phyloP scores from a whole-genome alignment of 2,329 filamentous ascomycete genomes.

The Phialophora verrucosa region DNA sequence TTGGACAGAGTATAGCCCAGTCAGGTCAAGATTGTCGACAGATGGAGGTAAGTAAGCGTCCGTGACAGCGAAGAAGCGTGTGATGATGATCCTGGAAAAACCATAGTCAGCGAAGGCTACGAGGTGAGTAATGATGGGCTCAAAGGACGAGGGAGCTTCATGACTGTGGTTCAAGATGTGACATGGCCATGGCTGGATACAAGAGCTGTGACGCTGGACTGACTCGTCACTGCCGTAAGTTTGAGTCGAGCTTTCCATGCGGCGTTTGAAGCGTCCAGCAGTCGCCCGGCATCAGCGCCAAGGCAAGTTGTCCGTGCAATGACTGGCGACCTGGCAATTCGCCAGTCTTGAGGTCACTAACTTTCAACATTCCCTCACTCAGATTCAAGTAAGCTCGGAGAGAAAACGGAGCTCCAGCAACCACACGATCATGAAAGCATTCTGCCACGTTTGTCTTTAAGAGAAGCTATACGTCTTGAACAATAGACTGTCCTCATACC shows the following conservation, averaged over 20 bases:
- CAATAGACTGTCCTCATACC: neutral
- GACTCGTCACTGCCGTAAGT: neutral
- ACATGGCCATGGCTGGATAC: neutral
- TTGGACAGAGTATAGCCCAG: neutral
- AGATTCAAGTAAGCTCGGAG: neutral
- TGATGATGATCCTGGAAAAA: neutral
- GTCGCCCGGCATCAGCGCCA: neutral
- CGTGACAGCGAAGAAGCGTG: neutral
- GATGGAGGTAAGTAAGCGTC: neutral
- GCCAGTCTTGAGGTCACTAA: neutral
- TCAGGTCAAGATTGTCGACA: neutral
- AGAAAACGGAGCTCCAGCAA: neutral
- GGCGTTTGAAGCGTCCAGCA: neutral
- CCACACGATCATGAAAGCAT: neutral
- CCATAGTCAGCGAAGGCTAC: conserved; percentile 10
- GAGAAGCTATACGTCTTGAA: neutral
- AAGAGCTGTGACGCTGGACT: neutral
- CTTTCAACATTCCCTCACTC: neutral
- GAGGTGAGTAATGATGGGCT: neutral
- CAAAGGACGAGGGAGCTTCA: neutral
- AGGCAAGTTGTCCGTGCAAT: neutral
- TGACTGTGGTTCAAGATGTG: neutral
- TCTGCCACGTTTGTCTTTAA: neutral
- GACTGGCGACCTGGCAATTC: neutral
- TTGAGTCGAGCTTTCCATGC: neutral